Evolutionary conservation across 768 basidiomycete species (phyloP).

Genomic region (Lentinula sp.): DNA sequence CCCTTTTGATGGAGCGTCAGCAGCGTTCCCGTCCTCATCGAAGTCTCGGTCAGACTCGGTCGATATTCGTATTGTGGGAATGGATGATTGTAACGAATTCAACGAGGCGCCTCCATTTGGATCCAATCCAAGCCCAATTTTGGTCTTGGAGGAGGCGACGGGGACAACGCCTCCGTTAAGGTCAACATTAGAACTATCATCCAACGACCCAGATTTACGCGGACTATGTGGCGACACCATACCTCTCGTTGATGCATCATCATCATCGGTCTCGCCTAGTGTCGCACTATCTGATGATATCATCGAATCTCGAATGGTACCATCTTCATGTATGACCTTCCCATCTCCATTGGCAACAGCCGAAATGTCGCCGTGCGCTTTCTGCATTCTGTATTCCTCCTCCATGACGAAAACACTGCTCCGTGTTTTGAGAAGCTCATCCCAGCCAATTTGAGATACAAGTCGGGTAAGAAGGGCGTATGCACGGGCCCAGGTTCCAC

Average conservation of each 20-base stretch:
- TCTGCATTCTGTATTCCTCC: conserved; percentile 98
- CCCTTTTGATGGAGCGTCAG: conserved; percentile 18
- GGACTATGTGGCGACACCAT: conserved; percentile 36
- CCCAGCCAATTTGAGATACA: conserved; percentile 96
- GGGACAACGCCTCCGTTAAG: neutral
- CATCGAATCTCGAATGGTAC: conserved; percentile 13
- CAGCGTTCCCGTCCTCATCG: conserved; percentile 29
- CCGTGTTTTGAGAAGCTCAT: conserved; percentile 93
- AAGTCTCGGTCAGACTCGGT: conserved; percentile 53
- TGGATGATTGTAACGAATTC: conserved; percentile 15
- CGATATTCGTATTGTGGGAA: conserved; percentile 78
- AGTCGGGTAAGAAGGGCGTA: conserved; percentile 87
- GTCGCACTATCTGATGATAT: conserved; percentile 17
- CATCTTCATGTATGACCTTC: conserved; percentile 26
- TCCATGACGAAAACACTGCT: conserved; percentile 98
- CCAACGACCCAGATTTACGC: conserved; percentile 6
- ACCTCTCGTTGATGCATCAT: conserved; percentile 66
- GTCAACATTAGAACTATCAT: neutral
- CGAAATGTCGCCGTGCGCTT: conserved; percentile 69
- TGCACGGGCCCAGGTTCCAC: conserved; percentile 94
- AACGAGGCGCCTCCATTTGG: neutral
- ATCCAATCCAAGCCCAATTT: conserved; percentile 1
- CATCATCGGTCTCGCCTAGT: conserved; percentile 33
- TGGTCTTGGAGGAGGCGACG: neutral
- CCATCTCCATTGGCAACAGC: conserved; percentile 52